Conservation (phyloP, 2,329 filamentous ascomycete genomes). For the Sclerotinia spermophila region DNA sequence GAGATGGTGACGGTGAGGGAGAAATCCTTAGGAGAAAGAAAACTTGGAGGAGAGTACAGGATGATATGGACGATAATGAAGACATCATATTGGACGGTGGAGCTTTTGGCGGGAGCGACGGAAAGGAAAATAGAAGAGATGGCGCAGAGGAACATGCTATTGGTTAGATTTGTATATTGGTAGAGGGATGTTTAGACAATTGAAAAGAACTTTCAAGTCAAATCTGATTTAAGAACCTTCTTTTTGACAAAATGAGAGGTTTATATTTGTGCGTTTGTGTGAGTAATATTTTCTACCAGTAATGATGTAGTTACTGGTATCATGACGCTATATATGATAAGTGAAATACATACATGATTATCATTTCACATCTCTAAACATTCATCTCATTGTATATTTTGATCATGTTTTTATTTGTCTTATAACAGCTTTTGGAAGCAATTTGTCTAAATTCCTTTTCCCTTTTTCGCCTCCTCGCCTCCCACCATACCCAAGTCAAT, state of each 20-base stretch:
- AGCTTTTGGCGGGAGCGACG: constrained; percentile 30
- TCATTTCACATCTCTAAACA: background rate
- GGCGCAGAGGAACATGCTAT: constrained; percentile 19
- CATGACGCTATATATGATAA: background rate
- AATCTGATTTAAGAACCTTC: accelerated
- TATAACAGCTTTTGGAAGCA: background rate
- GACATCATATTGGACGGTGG: constrained; percentile 41
- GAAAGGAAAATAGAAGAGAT: constrained; percentile 21
- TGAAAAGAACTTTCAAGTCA: no score
- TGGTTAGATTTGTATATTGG: background rate
- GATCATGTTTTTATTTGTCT: background rate
- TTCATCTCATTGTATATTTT: background rate
- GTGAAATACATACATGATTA: background rate
- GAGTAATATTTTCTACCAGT: background rate
- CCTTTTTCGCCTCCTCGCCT: background rate
- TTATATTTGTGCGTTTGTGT: background rate
- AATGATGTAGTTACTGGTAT: background rate
- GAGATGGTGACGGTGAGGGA: constrained; percentile 20
- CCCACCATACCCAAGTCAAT: accelerated
- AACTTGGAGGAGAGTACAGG: constrained; percentile 42
- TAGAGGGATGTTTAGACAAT: background rate
- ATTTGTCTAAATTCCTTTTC: background rate
- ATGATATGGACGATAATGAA: constrained; percentile 43
- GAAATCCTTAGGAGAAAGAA: constrained; percentile 30
- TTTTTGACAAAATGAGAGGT: background rate